These are phyloP conservation scores for Aspergillus versicolor DNA, from an alignment of 2,329 filamentous ascomycete species.

Conservation along the genomic window DNA sequence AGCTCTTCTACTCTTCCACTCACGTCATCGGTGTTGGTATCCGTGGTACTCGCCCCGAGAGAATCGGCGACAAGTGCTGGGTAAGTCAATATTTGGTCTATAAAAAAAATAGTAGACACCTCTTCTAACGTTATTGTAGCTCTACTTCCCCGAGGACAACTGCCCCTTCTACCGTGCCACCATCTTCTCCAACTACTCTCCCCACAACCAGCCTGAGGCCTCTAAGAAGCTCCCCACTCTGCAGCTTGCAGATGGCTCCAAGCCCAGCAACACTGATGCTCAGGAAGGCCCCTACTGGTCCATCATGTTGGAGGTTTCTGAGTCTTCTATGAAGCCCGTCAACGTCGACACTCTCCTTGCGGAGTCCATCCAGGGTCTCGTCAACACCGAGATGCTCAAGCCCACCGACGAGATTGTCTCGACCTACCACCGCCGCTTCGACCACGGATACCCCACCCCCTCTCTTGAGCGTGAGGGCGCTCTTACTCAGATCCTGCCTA, in stretches of 20 bases:
- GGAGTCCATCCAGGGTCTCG: constrained; percentile 91
- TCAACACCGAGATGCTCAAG: constrained; percentile 97
- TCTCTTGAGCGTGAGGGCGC: constrained; percentile 93
- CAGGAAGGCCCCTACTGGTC: constrained; percentile 98
- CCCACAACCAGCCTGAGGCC: constrained; percentile 88
- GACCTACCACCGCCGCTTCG: constrained; percentile 96
- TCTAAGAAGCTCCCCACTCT: constrained; percentile 82
- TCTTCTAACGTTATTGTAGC: constrained; percentile 42
- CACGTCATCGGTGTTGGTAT: constrained; percentile 97
- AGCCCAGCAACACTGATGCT: constrained; percentile 68
- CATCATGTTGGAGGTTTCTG: constrained; percentile 98
- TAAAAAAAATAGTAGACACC: no score
- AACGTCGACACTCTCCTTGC: constrained; percentile 79
- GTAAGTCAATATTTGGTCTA: constrained; percentile 45
- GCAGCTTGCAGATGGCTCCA: constrained; percentile 81
- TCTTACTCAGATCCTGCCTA: constrained; percentile 87
- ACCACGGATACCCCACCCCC: constrained; percentile 97
- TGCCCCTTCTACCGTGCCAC: constrained; percentile 99
- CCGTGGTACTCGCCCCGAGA: constrained; percentile 84
- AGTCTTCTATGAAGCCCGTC: constrained; percentile 93
- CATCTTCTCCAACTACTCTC: constrained; percentile 99
- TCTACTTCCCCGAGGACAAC: constrained; percentile 99
- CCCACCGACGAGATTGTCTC: constrained; percentile 92
- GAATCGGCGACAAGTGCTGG: constrained; percentile 99
- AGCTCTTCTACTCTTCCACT: constrained; percentile 93